Base-by-base conservation (phyloP, 2,329 filamentous ascomycete species). In the Colletotrichum theobromicola region DNA sequence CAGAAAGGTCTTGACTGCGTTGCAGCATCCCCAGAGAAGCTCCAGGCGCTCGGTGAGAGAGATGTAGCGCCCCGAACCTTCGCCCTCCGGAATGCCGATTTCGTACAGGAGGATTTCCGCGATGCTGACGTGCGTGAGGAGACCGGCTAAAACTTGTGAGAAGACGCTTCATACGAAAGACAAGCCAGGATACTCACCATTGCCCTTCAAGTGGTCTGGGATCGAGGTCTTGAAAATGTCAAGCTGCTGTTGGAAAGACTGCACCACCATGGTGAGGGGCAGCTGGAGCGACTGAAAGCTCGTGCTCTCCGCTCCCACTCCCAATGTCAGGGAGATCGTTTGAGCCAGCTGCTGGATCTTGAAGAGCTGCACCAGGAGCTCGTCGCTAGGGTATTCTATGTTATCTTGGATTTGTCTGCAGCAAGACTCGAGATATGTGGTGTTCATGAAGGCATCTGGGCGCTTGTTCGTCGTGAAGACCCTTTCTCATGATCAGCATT, bases 81-180 rank as follows among this genome's bases (percentile, higher is more conserved):
- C 79, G 28, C 80, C 76, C 4, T 88, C 86, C 5, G 85, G 84
- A 32, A 89, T 80, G 72, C 83, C 85, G 46, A 87, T 80, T 75
- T 89, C 88, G 75, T 86, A 87, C 21, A 89, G 80, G 5, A 90
- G 83, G 10, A 87, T 81, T 76, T 89, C 84, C 26, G 86, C 86
- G 15, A 88, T 82, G 75, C 83, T 79, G 10, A 87, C 57, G 75
- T 89, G 87, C 13, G 83, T 83, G 30, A 80, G 80, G 8, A 90
- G 78, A 1, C 83, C 79, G 4, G 81, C 87, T 88, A 15, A 21
- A 6, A 6, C 12, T 72, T 26, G 75, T 55, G 21, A 42, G 32
- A 10, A 5, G 57, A 16, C 15, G 16, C 16, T 34, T 8, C 18
- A 9, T 18, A 32, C 18, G 4, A 21, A 2, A 24, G 3, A 8